Percentiles rank a stretch among this genome's conserved stretches.
phyloP scores from a whole-genome alignment of 2,329 filamentous ascomycete genomes.

The Ophiostoma piceae region DNA sequence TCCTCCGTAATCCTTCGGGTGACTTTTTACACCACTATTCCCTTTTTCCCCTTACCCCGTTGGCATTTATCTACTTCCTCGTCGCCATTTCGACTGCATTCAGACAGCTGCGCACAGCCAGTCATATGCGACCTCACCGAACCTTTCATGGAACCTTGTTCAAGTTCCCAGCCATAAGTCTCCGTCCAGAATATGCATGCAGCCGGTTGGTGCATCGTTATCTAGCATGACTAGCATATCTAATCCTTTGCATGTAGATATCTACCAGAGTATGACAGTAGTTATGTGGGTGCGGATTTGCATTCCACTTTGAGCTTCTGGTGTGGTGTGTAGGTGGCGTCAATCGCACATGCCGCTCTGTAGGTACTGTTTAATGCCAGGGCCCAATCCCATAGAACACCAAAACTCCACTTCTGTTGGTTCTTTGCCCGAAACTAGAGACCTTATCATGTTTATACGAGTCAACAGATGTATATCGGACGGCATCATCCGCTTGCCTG shows the following conservation, averaged over 20 bases:
- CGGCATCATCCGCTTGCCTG: not conserved
- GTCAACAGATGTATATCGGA: not conserved
- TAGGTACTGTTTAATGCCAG: not conserved
- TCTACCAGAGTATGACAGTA: not conserved
- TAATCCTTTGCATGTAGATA: too few relatives aligned
- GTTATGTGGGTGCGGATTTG: not conserved
- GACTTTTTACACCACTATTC: not conserved
- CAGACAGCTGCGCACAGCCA: not conserved
- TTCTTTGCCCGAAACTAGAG: not conserved
- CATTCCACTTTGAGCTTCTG: not conserved
- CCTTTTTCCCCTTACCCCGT: not conserved
- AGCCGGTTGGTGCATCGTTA: not conserved
- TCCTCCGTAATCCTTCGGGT: not conserved
- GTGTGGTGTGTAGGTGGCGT: not conserved
- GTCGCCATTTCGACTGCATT: not conserved
- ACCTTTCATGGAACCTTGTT: not conserved
- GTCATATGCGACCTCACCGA: not conserved
- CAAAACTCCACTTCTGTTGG: not conserved
- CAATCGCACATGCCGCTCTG: not conserved
- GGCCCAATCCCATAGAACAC: not conserved
- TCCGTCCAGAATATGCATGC: too few relatives aligned
- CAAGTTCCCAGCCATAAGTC: too few relatives aligned
- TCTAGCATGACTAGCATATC: not conserved
- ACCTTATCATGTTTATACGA: not conserved
- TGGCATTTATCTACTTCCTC: not conserved